Conservation (phyloP, 2,329 filamentous ascomycete species). For the Talaromyces albobiverticillius region DNA sequence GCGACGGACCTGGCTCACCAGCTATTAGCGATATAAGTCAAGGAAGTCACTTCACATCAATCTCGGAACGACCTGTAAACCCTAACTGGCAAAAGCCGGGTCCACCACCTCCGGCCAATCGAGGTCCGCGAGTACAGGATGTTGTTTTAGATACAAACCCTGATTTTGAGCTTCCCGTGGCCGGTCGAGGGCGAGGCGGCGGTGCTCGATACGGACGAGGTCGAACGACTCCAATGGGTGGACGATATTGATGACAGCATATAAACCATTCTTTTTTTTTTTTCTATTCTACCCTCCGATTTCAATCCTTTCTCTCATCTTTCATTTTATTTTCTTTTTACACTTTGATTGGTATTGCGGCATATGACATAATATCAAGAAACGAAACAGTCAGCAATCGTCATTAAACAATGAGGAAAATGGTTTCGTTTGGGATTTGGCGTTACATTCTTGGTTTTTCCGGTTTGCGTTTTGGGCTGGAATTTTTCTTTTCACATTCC, state of each 20-base stretch:
- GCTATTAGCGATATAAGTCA: slow-evolving; percentile 62
- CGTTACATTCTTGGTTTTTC: too few species aligned
- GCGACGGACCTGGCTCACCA: slow-evolving; percentile 65
- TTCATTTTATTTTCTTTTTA: background rate
- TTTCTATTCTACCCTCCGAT: too few species aligned
- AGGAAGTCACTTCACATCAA: slow-evolving; percentile 80
- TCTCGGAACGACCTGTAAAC: slow-evolving; percentile 84
- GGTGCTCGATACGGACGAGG: slow-evolving; percentile 14
- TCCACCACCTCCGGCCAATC: slow-evolving; percentile 46
- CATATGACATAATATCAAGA: too few species aligned
- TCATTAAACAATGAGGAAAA: too few species aligned
- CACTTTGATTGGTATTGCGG: too few species aligned
- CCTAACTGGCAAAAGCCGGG: slow-evolving; percentile 68
- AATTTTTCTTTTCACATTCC: too few species aligned
- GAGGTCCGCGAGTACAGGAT: slow-evolving; percentile 59
- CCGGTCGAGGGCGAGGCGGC: slow-evolving; percentile 20
- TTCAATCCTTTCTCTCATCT: too few species aligned
- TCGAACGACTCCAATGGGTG: slow-evolving; percentile 17
- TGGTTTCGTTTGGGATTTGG: too few species aligned
- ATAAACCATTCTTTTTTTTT: too few species aligned
- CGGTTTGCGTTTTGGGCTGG: too few species aligned
- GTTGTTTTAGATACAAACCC: slow-evolving; percentile 76
- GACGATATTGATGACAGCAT: slow-evolving; percentile 4
- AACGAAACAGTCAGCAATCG: background rate
- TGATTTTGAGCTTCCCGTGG: slow-evolving; percentile 72